phyloP scores from a whole-genome alignment of 257 asterid species.

The Ocimum tenuiflorum region DNA sequence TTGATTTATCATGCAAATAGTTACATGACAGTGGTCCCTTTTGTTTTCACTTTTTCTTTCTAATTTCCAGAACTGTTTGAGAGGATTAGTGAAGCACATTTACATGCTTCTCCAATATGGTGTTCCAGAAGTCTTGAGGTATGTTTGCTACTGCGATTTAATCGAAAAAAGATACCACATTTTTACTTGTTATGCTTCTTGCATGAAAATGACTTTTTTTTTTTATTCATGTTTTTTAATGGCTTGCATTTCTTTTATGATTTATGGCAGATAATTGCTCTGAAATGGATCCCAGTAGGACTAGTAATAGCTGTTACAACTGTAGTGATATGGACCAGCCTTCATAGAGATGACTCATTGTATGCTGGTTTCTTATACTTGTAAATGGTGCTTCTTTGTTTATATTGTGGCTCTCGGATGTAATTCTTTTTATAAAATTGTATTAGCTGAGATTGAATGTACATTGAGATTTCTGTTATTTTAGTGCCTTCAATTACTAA shows the following conservation, averaged over 20 bases:
- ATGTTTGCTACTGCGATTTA: neutral
- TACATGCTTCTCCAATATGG: conserved; percentile 41
- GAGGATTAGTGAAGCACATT: conserved; percentile 31
- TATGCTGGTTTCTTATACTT: neutral
- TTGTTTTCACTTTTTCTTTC: neutral
- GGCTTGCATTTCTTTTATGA: neutral
- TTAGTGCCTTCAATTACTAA: too few species aligned
- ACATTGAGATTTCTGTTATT: neutral
- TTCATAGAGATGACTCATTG: conserved; percentile 22
- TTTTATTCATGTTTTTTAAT: neutral
- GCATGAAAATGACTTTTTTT: neutral
- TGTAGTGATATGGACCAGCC: conserved; percentile 34
- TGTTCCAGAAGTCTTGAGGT: conserved; percentile 56
- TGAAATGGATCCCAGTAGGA: conserved; percentile 55
- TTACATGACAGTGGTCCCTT: neutral
- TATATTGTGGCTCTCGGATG: neutral
- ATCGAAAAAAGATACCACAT: neutral
- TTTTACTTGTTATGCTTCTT: neutral
- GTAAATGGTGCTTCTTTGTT: too few species aligned
- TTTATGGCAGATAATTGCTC: conserved; percentile 36
- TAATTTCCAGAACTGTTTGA: conserved; percentile 32
- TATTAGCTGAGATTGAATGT: neutral
- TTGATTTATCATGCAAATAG: neutral
- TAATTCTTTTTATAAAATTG: neutral
- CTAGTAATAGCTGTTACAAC: conserved; percentile 33